Percentiles rank a stretch among this genome's conserved stretches.
Conservation (phyloP, 495 filamentous ascomycete genomes). For the Penicillium goetzii region DNA sequence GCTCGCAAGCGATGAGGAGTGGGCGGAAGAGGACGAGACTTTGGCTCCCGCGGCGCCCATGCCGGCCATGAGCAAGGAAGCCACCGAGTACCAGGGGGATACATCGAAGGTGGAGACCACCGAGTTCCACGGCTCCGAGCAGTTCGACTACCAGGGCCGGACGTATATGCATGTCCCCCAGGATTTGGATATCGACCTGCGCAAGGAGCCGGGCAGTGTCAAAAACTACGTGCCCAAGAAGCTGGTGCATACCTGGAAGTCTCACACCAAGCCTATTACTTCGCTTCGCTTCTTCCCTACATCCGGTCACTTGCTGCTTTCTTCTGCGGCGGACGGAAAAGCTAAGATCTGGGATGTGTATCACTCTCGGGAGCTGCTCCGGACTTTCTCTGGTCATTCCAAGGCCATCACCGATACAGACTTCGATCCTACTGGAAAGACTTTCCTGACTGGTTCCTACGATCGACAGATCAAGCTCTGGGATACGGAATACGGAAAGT, state of each 20-base stretch:
- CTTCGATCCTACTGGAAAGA: slow-evolving; percentile 79
- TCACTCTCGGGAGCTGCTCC: slow-evolving; percentile 81
- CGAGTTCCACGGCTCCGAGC: slow-evolving; percentile 81
- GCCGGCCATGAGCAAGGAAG: slow-evolving; percentile 57
- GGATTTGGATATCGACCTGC: slow-evolving; percentile 87
- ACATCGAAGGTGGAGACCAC: slow-evolving; percentile 69
- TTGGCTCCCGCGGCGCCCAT: slow-evolving; percentile 51
- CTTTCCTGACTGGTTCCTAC: slow-evolving; percentile 90
- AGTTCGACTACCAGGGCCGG: slow-evolving; percentile 88
- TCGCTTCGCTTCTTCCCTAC: slow-evolving; percentile 84
- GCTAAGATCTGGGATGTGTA: slow-evolving; percentile 97
- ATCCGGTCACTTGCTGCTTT: slow-evolving; percentile 86
- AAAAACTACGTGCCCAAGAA: slow-evolving; percentile 96
- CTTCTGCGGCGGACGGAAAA: slow-evolving; percentile 81
- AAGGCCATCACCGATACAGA: slow-evolving; percentile 89
- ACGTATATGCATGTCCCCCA: slow-evolving; percentile 88
- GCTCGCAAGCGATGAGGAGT: slow-evolving; percentile 77
- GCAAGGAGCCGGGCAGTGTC: slow-evolving; percentile 73
- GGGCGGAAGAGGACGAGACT: slow-evolving; percentile 59
- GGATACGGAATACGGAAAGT: slow-evolving; percentile 95
- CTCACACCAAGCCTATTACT: slow-evolving; percentile 83
- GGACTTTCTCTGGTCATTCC: slow-evolving; percentile 86
- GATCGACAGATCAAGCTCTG: slow-evolving; percentile 96
- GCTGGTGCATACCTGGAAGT: slow-evolving; percentile 84
- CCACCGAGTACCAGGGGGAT: slow-evolving; percentile 63